Percentiles rank a stretch among this genome's conserved stretches.
These are phyloP conservation scores for Beta vulgaris DNA, from an alignment of 148 eudicot species.

Conservation along the genomic window DNA sequence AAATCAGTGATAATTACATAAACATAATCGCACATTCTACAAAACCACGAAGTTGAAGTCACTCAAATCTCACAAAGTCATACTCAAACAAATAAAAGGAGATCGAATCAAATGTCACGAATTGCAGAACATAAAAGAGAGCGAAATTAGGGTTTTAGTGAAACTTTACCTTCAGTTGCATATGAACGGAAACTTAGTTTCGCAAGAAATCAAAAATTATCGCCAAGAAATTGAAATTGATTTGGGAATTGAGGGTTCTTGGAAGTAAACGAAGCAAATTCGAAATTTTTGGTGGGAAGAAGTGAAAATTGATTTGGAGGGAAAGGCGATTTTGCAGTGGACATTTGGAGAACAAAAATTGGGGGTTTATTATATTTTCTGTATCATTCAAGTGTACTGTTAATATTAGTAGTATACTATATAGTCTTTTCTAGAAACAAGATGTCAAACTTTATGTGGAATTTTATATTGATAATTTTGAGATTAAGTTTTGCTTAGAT, in stretches of 20 bases:
- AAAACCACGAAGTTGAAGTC: constrained; percentile 1
- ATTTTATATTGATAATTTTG: too few species aligned
- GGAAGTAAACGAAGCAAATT: background rate
- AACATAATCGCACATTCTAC: background rate
- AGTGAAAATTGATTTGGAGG: constrained; percentile 21
- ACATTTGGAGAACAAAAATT: constrained; percentile 8
- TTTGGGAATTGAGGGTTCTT: constrained; percentile 12
- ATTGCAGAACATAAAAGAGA: background rate
- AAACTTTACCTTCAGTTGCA: constrained; percentile 24
- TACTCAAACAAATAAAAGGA: background rate
- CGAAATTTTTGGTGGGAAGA: constrained; percentile 27
- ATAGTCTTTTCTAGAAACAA: background rate
- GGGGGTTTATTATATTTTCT: background rate
- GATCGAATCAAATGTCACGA: background rate
- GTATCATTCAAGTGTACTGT: background rate
- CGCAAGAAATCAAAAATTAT: background rate
- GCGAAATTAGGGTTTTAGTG: constrained; percentile 32
- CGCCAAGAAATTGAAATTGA: background rate
- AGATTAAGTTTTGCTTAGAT: too few species aligned
- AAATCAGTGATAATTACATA: background rate
- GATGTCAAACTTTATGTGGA: too few species aligned
- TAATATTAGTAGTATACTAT: too few species aligned
- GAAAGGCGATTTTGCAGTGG: constrained; percentile 4
- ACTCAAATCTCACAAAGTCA: background rate
- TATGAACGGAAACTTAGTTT: background rate